A percentile compares a stretch with the other conserved stretches of the same genome.
Conservation (phyloP, 768 basidiomycete genomes). For the Hebeloma cylindrosporum region DNA sequence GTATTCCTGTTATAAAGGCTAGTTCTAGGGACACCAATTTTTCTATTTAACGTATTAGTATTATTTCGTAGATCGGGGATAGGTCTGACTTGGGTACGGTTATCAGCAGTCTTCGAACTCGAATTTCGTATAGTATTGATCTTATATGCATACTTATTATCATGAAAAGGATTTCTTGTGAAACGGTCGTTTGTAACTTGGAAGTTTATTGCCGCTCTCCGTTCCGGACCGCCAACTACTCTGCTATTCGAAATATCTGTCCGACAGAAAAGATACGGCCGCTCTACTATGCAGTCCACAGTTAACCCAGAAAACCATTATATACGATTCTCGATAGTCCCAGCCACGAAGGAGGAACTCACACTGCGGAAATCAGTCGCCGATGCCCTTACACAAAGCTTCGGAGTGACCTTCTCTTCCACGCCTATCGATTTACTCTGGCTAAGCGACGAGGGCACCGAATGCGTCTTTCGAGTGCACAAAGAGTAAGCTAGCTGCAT, state of each 20-base stretch:
- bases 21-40: no score
- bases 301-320: conserved; percentile 40
- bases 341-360: conserved; percentile 41
- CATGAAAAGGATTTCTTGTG: no score
- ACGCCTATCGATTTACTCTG: conserved; percentile 62
- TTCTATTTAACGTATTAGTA: no score
- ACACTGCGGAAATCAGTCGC: conserved; percentile 54
- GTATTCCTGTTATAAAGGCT: no score
- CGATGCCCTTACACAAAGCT: conserved; percentile 51
- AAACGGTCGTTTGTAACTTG: neutral
- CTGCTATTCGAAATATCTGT: no score
- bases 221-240: no score
- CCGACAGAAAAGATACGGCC: no score
- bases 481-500: conserved; percentile 31
- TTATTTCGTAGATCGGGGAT: no score
- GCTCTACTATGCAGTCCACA: conserved; percentile 20
- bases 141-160: conserved; percentile 12
- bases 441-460: conserved; percentile 40
- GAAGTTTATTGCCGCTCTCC: no score
- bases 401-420: conserved; percentile 52
- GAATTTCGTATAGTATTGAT: conserved; percentile 8
- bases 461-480: conserved; percentile 42
- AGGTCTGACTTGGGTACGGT: no score
- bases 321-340: conserved; percentile 43
- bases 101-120: conserved; percentile 1